Conservation (phyloP, 768 basidiomycete genomes). For the Tephrocybe sp. region DNA sequence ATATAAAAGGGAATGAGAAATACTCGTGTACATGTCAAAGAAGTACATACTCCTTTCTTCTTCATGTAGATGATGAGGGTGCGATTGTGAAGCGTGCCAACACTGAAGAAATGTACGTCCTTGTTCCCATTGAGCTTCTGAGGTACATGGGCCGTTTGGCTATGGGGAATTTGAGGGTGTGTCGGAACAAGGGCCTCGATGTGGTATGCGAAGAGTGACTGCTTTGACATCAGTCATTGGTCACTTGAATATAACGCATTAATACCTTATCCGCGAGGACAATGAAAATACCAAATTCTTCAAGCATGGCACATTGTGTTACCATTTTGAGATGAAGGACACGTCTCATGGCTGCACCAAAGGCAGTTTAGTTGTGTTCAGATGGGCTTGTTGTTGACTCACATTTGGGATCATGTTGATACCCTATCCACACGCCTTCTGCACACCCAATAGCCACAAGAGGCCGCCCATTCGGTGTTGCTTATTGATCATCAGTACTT, state of each 20-base stretch:
- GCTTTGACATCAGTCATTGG: background rate
- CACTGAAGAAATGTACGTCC: constrained; percentile 95
- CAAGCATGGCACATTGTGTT: constrained; percentile 92
- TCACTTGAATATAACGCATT: background rate
- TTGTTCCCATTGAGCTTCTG: constrained; percentile 89
- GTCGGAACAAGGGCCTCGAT: constrained; percentile 96
- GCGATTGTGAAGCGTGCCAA: constrained; percentile 81
- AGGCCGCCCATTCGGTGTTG: constrained; percentile 78
- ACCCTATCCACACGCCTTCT: constrained; percentile 97
- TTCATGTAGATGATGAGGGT: constrained; percentile 96
- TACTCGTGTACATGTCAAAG: background rate
- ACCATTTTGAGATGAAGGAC: constrained; percentile 93
- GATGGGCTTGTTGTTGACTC: constrained; percentile 20
- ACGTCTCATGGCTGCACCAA: constrained; percentile 73
- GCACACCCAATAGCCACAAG: constrained; percentile 93
- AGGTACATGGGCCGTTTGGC: constrained; percentile 63
- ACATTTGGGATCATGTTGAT: constrained; percentile 88
- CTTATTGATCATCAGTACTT: constrained; percentile 35
- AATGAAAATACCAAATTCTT: constrained; percentile 95
- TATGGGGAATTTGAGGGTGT: constrained; percentile 59
- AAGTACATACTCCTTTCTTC: constrained; percentile 67
- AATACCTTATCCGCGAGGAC: constrained; percentile 88
- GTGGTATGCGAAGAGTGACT: constrained; percentile 91
- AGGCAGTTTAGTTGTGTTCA: background rate
- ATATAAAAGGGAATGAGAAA: background rate